Evolutionary conservation across 331 rosid species (phyloP), one percentile per base, ranked within the genome.

Genomic region (Erythrophleum ivorense): DNA sequence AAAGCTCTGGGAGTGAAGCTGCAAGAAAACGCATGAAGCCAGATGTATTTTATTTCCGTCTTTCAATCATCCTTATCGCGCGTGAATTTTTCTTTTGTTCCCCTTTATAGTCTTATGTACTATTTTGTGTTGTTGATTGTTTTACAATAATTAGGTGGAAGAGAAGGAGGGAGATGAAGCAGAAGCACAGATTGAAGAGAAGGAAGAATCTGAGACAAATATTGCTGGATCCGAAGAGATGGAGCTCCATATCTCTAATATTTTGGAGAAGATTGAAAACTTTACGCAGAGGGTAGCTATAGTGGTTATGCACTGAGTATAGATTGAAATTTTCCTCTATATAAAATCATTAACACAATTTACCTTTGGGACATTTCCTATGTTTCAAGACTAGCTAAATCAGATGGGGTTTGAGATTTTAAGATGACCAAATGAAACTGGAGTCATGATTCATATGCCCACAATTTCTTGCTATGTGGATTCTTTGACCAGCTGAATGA

Each of bases 221-320:
- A 34, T 73, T 67, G 71, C 72, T 29, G 92, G 86, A 74, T 91
- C 97, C 10, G 94, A 88, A 79, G 97, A 91, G 83, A 84, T 92
- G 86, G 97, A 94, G 73, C 89, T 91, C 49, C 75, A 80, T 68
- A 78, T 94, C 83, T 60, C 88, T 84, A 91, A 83, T 49, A 86
- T 91, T 75, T 83, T 91, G 2, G 93, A 87, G 80, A 92, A 90
- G 85, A 92, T 90, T 8, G 94, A 94, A 50, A 85, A 81, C 65
- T 94, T 91, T 85, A 91, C 97, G 64, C 90, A 92, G 84, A 88
- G 90, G 93, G 97, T 94, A 90, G 80, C 46, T 73, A 29, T 65
- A 78, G 3, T 78, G 62, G 9, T 57, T 54, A 55, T 7, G 34
- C 78, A 62, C 49, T 73, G 31, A 54, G 64, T 78, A 64, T 75